phyloP scores from a whole-genome alignment of 306 rosid species.

The Myrica gale region DNA sequence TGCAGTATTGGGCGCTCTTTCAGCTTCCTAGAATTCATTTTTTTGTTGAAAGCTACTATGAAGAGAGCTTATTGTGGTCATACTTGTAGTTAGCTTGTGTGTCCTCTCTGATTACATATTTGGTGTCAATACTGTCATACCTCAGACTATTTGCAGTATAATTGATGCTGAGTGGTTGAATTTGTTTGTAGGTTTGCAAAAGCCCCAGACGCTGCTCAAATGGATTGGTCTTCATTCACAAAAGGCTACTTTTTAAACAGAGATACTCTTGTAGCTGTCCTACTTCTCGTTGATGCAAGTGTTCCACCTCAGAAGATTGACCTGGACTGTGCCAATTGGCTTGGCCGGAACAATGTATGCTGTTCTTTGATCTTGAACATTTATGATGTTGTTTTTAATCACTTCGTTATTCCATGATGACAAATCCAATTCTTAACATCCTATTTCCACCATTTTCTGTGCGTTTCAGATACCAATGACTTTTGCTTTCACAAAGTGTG shows the following conservation, averaged over 20 bases:
- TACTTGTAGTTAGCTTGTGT: neutral
- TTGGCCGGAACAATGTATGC: constrained; percentile 75
- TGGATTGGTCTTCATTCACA: constrained; percentile 85
- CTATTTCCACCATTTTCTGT: constrained; percentile 13
- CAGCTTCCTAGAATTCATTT: neutral
- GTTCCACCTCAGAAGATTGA: constrained; percentile 92
- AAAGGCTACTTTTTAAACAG: constrained; percentile 89
- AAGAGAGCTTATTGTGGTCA: neutral
- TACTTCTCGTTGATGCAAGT: constrained; percentile 85
- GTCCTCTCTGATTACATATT: neutral
- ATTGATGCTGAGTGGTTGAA: constrained; percentile 8
- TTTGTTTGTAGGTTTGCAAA: constrained; percentile 68
- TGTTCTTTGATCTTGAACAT: constrained; percentile 9
- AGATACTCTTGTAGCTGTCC: constrained; percentile 64
- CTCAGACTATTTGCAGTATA: neutral
- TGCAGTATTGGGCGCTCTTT: neutral
- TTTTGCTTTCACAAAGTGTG: constrained; percentile 88
- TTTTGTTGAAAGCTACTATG: neutral
- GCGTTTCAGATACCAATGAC: constrained; percentile 75
- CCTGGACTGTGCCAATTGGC: constrained; percentile 94
- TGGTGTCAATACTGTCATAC: neutral
- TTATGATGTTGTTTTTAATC: neutral
- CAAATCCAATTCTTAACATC: neutral
- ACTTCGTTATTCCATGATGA: neutral
- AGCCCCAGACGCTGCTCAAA: constrained; percentile 74